Evolutionary conservation across 768 basidiomycete species (phyloP).

Genomic region (Hygrophorus russula): DNA sequence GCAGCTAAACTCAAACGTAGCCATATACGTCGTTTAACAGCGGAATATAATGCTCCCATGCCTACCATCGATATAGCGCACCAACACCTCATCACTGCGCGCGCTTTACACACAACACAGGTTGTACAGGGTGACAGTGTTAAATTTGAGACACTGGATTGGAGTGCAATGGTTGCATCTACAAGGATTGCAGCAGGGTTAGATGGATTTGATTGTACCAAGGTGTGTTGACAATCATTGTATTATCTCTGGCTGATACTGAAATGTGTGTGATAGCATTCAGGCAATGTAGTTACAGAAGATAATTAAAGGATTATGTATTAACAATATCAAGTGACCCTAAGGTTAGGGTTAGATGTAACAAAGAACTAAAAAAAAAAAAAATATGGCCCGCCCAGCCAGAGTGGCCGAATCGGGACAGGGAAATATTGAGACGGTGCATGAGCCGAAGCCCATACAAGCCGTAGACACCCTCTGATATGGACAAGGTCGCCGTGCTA

Average conservation of each 20-base stretch:
- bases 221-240: slow-evolving; percentile 17
- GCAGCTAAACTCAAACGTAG: slow-evolving; percentile 17
- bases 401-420: slow-evolving; percentile 58
- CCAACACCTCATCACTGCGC: slow-evolving; percentile 69
- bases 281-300: slow-evolving; percentile 1
- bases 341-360: slow-evolving; percentile 26
- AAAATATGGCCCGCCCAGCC: slow-evolving; percentile 27
- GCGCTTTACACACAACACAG: slow-evolving; percentile 50
- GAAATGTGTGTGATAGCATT: not conserved
- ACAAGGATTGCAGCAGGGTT: slow-evolving; percentile 67
- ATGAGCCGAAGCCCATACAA: slow-evolving; percentile 67
- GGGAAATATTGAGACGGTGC: slow-evolving; percentile 78
- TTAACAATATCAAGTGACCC: not conserved
- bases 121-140: slow-evolving; percentile 33
- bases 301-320: not conserved
- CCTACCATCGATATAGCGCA: slow-evolving; percentile 62
- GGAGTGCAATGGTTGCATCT: slow-evolving; percentile 75
- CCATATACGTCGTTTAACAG: slow-evolving; percentile 60
- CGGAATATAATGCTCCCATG: slow-evolving; percentile 58
- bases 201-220: slow-evolving; percentile 26
- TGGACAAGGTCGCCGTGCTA: slow-evolving; percentile 46
- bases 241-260: not conserved
- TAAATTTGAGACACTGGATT: slow-evolving; percentile 62
- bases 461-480: slow-evolving; percentile 34
- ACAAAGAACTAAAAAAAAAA: slow-evolving; percentile 13